Evolutionary conservation across 768 basidiomycete genomes (phyloP), one percentile per base, ranked within the genome.

Genomic region (Suillus subaureus): DNA sequence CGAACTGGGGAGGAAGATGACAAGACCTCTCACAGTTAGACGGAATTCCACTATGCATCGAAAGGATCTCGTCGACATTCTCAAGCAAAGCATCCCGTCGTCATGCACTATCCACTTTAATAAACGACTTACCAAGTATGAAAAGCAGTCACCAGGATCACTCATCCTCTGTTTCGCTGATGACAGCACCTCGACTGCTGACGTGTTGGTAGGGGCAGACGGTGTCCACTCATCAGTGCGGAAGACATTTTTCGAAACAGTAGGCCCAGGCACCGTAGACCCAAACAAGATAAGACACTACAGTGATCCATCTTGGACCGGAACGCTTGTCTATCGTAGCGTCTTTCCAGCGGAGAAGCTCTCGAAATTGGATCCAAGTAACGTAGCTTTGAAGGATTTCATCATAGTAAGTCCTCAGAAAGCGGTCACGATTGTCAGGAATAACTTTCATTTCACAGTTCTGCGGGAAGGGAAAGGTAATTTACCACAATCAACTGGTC

Each of bases 191-290:
- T 71, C 74, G 9, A 71, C 66, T 51, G 77, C 80, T 33, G 79
- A 83, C 65, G 64, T 83, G 21, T 74, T 82, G 11, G 69, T 82
- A 51, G 82, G 80, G 8, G 79, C 79, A 56, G 81, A 82, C 65
- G 82, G 82, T 15, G 78, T 82, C 35, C 66, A 63, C 28, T 68
- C 67, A 8, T 35, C 67, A 16, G 63, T 67, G 23, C 68, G 70
- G n/a, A 64, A 61, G 16, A 55, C 58, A 7, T 62, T 71, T 61
- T 66, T 65, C 55, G 68, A 51, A 37, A 54, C 74, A 73, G 28
- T 71, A 67, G 11, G 70, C 4, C 63, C 57, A 15, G 73, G 74
- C 42, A 31, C 71, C 18, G 68, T 77, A 31, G 65, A 62, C 31
- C 62, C 68, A 13, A 54, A 57, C 26, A n/a, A 26, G 28, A 33